These are phyloP conservation scores for Scheffersomyces amazonensis DNA, from an alignment of 805 yeast genomes.

Conservation along the genomic window DNA sequence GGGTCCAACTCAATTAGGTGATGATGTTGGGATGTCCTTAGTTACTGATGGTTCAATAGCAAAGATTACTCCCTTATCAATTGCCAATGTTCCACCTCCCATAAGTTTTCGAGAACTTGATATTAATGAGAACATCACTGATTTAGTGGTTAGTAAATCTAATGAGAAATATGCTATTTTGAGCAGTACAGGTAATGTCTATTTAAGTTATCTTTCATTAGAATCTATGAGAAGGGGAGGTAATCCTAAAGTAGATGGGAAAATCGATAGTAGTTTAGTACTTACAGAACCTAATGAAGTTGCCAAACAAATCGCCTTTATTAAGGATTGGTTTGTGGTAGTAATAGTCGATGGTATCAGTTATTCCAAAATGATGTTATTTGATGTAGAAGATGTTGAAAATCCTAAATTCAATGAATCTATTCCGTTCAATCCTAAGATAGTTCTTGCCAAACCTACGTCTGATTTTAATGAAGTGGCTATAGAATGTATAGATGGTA, in stretches of 20 bases:
- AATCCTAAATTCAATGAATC: conserved; percentile 39
- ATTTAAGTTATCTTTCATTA: conserved; percentile 42
- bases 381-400: conserved; percentile 42
- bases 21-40: conserved; percentile 73
- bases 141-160: conserved; percentile 60
- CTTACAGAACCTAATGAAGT: conserved; percentile 38
- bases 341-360: conserved; percentile 54
- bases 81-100: conserved; percentile 96
- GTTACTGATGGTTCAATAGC: conserved; percentile 77
- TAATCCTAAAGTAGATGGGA: conserved; percentile 41
- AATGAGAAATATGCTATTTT: conserved; percentile 60
- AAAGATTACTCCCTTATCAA: conserved; percentile 74
- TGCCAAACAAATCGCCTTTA: conserved; percentile 63
- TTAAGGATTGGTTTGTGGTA: conserved; percentile 51
- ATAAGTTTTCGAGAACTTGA: conserved; percentile 68
- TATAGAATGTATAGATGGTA: conserved; percentile 63
- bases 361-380: conserved; percentile 48
- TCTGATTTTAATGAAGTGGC: conserved; percentile 52
- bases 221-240: conserved; percentile 47
- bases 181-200: conserved; percentile 38
- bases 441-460: conserved; percentile 54
- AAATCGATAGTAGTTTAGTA: conserved; percentile 30
- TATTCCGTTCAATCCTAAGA: conserved; percentile 46
- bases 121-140: conserved; percentile 50
- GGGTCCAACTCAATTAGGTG: conserved; percentile 69